phyloP scores from a whole-genome alignment of 2,329 filamentous ascomycete species.

The Aureobasidium uvarum region DNA sequence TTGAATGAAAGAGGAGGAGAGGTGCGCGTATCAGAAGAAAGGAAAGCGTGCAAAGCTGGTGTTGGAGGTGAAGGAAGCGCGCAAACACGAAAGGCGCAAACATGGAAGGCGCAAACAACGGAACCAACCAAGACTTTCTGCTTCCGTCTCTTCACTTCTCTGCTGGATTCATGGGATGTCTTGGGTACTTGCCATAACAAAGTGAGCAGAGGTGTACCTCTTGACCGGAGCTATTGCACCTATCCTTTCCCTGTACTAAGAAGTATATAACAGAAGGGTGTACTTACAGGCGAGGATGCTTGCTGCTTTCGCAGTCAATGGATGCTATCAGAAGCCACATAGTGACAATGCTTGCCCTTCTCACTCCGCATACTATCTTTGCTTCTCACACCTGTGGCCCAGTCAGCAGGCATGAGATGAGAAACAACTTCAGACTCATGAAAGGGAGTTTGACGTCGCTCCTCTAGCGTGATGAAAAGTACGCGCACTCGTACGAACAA shows the following conservation, averaged over 20 bases:
- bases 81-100: constrained; percentile 3
- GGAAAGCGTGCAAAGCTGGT: background rate
- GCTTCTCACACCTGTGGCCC: too few relatives aligned
- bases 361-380: too few relatives aligned
- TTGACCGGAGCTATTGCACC: too few relatives aligned
- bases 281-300: too few relatives aligned
- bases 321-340: too few relatives aligned
- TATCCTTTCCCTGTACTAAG: too few relatives aligned
- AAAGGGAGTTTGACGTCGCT: background rate
- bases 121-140: background rate
- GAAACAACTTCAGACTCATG: background rate
- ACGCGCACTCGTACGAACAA: background rate
- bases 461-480: constrained; percentile 1
- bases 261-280: too few relatives aligned
- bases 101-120: background rate
- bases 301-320: too few relatives aligned
- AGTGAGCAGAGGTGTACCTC: too few relatives aligned
- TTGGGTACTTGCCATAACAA: background rate
- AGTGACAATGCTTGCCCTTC: too few relatives aligned
- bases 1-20: background rate
- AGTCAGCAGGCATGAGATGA: background rate
- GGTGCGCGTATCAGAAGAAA: background rate
- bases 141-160: background rate
- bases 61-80: background rate
- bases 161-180: background rate